A percentile compares a stretch with the other conserved stretches of the same genome.
phyloP scores from a whole-genome alignment of 208 protist species.

The Porcisia deanei region DNA sequence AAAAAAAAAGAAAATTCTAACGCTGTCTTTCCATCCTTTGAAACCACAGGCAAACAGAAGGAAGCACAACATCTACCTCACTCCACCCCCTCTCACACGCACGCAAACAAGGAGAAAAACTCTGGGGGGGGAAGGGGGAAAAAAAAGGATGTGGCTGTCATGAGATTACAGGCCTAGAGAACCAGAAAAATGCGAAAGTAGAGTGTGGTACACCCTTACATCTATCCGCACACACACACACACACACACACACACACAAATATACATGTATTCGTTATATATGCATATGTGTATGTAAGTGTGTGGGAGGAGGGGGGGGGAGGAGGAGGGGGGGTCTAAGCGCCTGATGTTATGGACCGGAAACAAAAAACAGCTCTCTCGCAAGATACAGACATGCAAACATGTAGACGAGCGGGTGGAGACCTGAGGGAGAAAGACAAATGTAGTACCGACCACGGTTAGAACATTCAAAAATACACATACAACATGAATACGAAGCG shows the following conservation, averaged over 20 bases:
- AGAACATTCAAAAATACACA: too few species aligned
- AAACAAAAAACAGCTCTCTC: slow-evolving; percentile 13
- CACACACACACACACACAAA: not conserved
- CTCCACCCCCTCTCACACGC: not conserved
- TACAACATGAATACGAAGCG: too few species aligned
- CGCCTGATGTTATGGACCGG: not conserved
- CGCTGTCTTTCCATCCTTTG: not conserved
- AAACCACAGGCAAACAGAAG: not conserved
- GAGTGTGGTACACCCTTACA: too few species aligned
- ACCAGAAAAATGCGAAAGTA: too few species aligned
- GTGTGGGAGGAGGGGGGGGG: not conserved
- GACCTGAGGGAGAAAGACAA: not conserved
- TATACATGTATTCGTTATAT: not conserved
- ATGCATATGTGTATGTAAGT: not conserved
- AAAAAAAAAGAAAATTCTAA: not conserved
- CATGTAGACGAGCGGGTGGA: not conserved
- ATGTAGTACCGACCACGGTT: too few species aligned
- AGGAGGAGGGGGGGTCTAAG: too few species aligned
- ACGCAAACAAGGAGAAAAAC: not conserved
- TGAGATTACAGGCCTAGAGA: too few species aligned
- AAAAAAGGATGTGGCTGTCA: too few species aligned
- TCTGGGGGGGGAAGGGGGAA: too few species aligned
- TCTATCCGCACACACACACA: not conserved
- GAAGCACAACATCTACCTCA: not conserved
- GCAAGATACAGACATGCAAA: not conserved